These are phyloP conservation scores for Candida saitoana DNA, from an alignment of 805 yeast genomes.

Conservation along the genomic window DNA sequence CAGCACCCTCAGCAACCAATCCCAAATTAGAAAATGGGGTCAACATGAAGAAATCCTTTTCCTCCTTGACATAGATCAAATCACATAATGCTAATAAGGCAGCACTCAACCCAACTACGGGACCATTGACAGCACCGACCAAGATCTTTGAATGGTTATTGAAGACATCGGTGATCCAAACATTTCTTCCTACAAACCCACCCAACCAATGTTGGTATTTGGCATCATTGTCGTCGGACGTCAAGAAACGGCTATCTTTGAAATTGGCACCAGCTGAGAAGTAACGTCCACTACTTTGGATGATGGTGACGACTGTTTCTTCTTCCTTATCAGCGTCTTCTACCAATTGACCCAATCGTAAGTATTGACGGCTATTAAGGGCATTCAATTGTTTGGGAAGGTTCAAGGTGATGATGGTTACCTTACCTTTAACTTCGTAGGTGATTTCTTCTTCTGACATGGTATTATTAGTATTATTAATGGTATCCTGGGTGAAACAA, in stretches of 20 bases:
- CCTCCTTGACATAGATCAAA: constrained; percentile 64
- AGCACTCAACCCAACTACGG: constrained; percentile 75
- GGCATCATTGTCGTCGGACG: constrained; percentile 28
- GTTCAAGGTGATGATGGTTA: constrained; percentile 62
- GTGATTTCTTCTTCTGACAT: constrained; percentile 20
- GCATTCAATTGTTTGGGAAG: constrained; percentile 64
- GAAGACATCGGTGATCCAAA: constrained; percentile 62
- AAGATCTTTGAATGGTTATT: constrained; percentile 68
- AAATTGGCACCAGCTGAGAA: constrained; percentile 87
- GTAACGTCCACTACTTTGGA: constrained; percentile 68
- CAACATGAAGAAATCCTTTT: constrained; percentile 52
- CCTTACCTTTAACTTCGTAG: constrained; percentile 43
- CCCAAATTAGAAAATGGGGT: constrained; percentile 82
- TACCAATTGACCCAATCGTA: constrained; percentile 53
- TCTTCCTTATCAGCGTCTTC: constrained; percentile 62
- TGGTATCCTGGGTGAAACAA: too few species aligned
- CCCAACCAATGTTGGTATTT: constrained; percentile 46
- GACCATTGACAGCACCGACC: constrained; percentile 77
- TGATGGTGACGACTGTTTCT: constrained; percentile 57
- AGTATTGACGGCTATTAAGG: constrained; percentile 59
- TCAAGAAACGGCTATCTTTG: constrained; percentile 13
- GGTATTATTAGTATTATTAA: too few species aligned
- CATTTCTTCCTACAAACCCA: constrained; percentile 66
- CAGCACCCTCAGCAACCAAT: constrained; percentile 76
- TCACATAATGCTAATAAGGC: constrained; percentile 76